Base-by-base conservation (phyloP, 805 yeast species). In the Danielia oregonensis region DNA sequence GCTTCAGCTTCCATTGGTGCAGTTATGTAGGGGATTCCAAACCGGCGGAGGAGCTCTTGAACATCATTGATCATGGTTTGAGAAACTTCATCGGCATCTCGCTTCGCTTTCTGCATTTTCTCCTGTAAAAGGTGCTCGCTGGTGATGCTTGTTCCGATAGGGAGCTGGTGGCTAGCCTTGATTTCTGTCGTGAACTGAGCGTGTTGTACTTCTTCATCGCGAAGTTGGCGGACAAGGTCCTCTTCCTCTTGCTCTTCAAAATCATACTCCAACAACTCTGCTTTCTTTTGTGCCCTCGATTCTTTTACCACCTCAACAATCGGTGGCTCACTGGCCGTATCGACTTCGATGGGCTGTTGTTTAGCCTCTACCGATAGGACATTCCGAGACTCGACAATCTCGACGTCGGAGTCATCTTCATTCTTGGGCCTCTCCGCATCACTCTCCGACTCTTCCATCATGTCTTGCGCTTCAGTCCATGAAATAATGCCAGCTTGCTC, bases 1-100 rank as follows among this genome's bases (percentile, higher is more conserved):
- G 98, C 97, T 62, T 93, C 99, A 1, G 98, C 98, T 60, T 93
- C 99, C 89, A 87, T 87, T 1, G 98, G 99, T 0, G 98, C 97
- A 0, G 95, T 86, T 7, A 93, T 74, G 46, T 78, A 93, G 0
- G 99, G 99, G 4, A 93, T 84, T 1, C 98, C 98, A 67, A 93
- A 93, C 35, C 91, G 61, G 18, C 83, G 74, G 6, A 93, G 65
- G 26, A 93, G 65, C 43, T 88, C 96, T 59, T 93, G 96, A 13
- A 95, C 93, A 53, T 93, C 97, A 24, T 70, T 68, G 16, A 91
- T 74, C 97, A 93, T 93, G 1, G 75, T 75, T 5, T 76, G 74
- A 0, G 96, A 84, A 1, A 91, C 96, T 48, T 85, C 94, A 52
- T 93, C 97, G 0, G 97, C 77, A 55, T 91, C 97, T 47, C 97